Evolutionary conservation across 2,329 filamentous ascomycete species (phyloP), one percentile per base, ranked within the genome.

Genomic region (Clonostachys rosea): DNA sequence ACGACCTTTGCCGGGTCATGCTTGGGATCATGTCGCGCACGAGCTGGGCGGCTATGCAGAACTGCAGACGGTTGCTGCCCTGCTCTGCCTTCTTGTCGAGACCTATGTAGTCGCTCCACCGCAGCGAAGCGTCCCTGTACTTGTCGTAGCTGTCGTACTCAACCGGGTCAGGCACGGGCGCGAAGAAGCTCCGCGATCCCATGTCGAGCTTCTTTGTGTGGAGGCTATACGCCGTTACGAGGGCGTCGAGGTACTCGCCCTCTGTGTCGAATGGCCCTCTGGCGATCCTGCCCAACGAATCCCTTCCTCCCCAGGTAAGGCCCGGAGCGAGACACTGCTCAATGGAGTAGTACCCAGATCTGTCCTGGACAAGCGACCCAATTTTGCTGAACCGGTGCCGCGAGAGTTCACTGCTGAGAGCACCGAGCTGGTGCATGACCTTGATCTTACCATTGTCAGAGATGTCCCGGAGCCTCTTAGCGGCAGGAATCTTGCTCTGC

Each of bases 231-330:
- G 52, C 54, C 33, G 54, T 56, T 10, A 58, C 44, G 5, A 61
- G 52, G 35, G 59, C 53, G 39, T 52, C 35, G 2, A 61, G 52
- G 44, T 62, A 62, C 5, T 56, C 46, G 24, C 45, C 30, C 34
- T 59, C 58, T 43, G 54, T 9, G 2, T 40, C 10, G 47, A 60
- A 63, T 17, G 59, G 60, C 12, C 59, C 61, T 34, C 57, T 55
- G 18, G 57, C 45, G 40, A 62, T 42, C 12, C 50, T 47, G 40
- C 54, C 50, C 35, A 59, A 49, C 36, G 47, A 44, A 37, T 60
- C 58, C 37, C 57, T 56, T 12, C 46, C 24, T 46, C 57, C 47
- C 56, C 53, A 59, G 14, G 51, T 33, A 24, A 59, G 49, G 39
- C 52, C 48, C 5, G 55, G 57, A 16, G 40, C 47, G 12, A 59